These are phyloP conservation scores for Starmerella powellii DNA, from an alignment of 805 yeast species.

Conservation along the genomic window DNA sequence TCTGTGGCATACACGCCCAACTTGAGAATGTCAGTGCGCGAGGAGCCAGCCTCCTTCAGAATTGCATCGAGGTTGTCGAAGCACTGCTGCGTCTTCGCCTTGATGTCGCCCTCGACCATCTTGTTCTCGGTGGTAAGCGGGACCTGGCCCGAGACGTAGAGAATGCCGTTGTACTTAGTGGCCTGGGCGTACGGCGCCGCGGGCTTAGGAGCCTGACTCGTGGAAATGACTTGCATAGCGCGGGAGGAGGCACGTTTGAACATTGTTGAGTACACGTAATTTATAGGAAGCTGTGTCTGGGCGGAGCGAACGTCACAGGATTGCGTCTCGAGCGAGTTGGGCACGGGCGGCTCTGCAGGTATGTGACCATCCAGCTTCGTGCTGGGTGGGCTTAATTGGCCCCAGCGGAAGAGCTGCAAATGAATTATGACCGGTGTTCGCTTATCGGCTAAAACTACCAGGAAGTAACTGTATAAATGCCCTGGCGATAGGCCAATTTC, in stretches of 20 bases:
- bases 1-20: slow-evolving; percentile 84
- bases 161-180: slow-evolving; percentile 72
- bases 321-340: too few relatives aligned
- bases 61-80: slow-evolving; percentile 40
- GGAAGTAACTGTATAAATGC: too few relatives aligned
- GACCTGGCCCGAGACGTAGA: slow-evolving; percentile 91
- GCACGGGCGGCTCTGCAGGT: too few relatives aligned
- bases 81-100: slow-evolving; percentile 32
- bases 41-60: slow-evolving; percentile 74
- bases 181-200: slow-evolving; percentile 97
- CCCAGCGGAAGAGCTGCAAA: too few relatives aligned
- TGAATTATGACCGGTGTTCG: too few relatives aligned
- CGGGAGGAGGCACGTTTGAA: slow-evolving; percentile 16
- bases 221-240: slow-evolving; percentile 22
- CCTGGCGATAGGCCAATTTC: too few relatives aligned
- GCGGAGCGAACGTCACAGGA: too few relatives aligned
- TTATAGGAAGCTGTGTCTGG: not conserved
- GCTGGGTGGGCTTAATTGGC: too few relatives aligned
- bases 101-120: slow-evolving; percentile 65
- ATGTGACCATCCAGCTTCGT: too few relatives aligned
- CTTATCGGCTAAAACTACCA: too few relatives aligned
- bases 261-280: slow-evolving; percentile 3
- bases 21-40: slow-evolving; percentile 73
- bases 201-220: slow-evolving; percentile 83
- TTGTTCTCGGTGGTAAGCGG: slow-evolving; percentile 74